Evolutionary conservation across 1,284 basidiomycete genomes (phyloP), one percentile per base, ranked within the genome.

Genomic region (Sphagnurus paluster): DNA sequence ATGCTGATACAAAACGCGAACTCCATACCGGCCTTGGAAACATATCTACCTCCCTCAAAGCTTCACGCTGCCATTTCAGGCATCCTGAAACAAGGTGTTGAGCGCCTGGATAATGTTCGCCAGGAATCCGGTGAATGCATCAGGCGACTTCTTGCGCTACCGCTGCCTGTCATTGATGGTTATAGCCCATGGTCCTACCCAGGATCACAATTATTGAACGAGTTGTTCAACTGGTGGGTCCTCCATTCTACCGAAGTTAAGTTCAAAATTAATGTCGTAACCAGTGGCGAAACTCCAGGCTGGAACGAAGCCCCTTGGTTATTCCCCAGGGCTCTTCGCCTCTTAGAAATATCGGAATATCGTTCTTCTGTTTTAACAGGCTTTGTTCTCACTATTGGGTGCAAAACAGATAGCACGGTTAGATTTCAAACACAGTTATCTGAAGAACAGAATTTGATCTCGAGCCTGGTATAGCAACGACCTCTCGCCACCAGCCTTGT

Each of bases 101-200:
- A 98, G 66, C 77, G 93, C 52, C 80, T 98, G 20, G 94, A 98
- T 61, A 90, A 89, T 56, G 90, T 98, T 24, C 79, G 95, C 25
- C 83, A 86, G 48, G 82, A 81, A 33, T 87, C 91, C 2, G 93
- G 91, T 0, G 69, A 76, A 54, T 72, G 76, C 50, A 76, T 92
- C 45, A 53, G 80, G 48, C 63, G 65, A 30, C 65, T 85, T 30
- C 54, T 93, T 24, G 54, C 63, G 17, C 61, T 76, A 7, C 57
- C 79, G 2, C 59, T 70, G 21, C 80, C 79, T 17, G 59, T 58
- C 2, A 66, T 75, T 7, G 54, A 62, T 48, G 61, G 68, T 44
- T 61, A 69, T 17, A 66, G 67, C 29, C 58, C 53, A 32, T 86
- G 82, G 86, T 64, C 60, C 38, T 63, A 85, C 37, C 71, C 72